phyloP scores from a whole-genome alignment of 1,139 yeast species.

The Saccharomycopsis hybrid region DNA sequence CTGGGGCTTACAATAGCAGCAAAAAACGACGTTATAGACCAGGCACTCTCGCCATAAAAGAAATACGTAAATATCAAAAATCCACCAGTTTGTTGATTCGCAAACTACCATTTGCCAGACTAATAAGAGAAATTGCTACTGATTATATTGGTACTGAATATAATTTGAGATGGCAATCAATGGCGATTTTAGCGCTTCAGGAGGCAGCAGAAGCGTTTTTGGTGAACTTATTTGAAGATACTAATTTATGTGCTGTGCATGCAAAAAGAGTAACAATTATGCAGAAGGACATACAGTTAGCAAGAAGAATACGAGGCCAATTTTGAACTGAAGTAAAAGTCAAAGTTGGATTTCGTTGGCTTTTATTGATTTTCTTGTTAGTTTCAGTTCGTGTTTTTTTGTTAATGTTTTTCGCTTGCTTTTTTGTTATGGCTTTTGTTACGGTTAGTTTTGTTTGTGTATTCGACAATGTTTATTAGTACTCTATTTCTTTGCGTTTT shows the following conservation, averaged over 20 bases:
- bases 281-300: conserved; percentile 90
- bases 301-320: conserved; percentile 75
- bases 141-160: conserved; percentile 52
- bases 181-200: conserved; percentile 82
- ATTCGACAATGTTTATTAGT: no score
- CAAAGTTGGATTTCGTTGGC: background rate
- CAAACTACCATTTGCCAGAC: conserved; percentile 86
- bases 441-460: background rate
- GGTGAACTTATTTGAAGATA: conserved; percentile 82
- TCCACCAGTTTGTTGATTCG: conserved; percentile 71
- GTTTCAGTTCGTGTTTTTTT: background rate
- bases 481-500: no score
- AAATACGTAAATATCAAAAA: conserved; percentile 72
- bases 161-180: conserved; percentile 80
- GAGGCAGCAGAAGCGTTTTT: conserved; percentile 91
- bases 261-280: conserved; percentile 91
- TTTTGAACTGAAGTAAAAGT: background rate
- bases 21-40: conserved; percentile 54
- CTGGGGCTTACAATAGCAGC: no score
- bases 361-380: background rate
- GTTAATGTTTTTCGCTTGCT: background rate
- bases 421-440: background rate
- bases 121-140: conserved; percentile 72
- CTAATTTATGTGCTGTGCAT: conserved; percentile 84
- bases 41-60: conserved; percentile 70